Evolutionary conservation across 1,284 basidiomycete genomes (phyloP).

Genomic region (Termitomyces sp.): DNA sequence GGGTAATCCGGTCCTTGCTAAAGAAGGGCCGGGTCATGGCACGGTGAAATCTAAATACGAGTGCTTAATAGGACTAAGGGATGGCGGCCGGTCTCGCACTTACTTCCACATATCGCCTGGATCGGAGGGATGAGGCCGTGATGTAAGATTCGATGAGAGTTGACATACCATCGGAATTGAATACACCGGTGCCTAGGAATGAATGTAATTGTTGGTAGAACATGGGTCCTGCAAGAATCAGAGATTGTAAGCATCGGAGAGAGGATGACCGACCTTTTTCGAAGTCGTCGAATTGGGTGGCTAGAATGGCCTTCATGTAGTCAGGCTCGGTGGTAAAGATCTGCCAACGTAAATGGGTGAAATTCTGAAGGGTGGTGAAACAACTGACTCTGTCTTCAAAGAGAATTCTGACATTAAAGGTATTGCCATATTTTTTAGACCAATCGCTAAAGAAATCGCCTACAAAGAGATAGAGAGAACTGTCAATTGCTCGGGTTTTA

Average conservation of each 20-base stretch:
- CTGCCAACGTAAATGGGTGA: constrained; percentile 7
- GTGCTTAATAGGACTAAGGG: not conserved
- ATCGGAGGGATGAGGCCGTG: constrained; percentile 4
- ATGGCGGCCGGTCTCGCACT: constrained; percentile 4
- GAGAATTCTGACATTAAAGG: constrained; percentile 26
- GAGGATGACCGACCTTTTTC: constrained; percentile 33
- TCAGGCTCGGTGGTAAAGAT: constrained; percentile 38
- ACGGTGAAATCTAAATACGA: constrained; percentile 38
- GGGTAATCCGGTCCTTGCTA: constrained; percentile 43
- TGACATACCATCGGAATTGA: constrained; percentile 34
- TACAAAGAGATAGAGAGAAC: constrained; percentile 11
- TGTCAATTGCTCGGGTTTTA: not conserved
- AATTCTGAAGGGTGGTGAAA: not conserved
- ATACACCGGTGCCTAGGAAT: constrained; percentile 41
- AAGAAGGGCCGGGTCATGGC: constrained; percentile 52
- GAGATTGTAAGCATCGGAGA: not conserved
- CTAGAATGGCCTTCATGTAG: constrained; percentile 34
- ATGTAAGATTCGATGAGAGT: not conserved
- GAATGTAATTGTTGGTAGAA: constrained; percentile 24
- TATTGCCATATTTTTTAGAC: constrained; percentile 24
- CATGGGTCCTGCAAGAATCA: constrained; percentile 8
- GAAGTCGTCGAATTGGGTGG: constrained; percentile 36
- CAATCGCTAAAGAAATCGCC: constrained; percentile 22
- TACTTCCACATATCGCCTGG: constrained; percentile 36
- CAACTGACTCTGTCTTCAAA: constrained; percentile 29